Conservation (phyloP, 2,329 filamentous ascomycete genomes). For the Colletotrichum sojae region DNA sequence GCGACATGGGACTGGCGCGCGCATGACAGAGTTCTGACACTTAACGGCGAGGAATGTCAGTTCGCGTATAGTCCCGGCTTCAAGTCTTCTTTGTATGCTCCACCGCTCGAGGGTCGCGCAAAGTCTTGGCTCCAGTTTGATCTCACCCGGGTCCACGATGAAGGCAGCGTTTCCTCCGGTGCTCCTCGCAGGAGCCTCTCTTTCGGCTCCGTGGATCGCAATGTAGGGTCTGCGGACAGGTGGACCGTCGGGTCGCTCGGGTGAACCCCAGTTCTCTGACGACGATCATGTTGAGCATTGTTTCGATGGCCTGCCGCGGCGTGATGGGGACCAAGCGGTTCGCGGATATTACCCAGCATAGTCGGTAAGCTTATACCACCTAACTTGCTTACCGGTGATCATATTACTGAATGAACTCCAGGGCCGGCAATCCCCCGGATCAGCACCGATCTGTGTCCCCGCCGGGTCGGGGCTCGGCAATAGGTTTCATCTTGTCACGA, state of each 20-base stretch:
- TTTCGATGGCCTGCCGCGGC: constrained; percentile 13
- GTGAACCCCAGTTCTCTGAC: not conserved
- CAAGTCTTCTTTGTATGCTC: not conserved
- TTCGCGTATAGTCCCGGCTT: not conserved
- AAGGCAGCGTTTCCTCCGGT: not conserved
- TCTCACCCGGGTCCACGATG: not conserved
- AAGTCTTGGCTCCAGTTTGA: not conserved
- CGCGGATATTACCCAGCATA: not conserved
- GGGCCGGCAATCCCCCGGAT: not conserved
- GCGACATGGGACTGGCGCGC: constrained; percentile 6
- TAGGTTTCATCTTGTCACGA: not conserved
- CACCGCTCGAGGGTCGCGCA: no score
- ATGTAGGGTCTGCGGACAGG: not conserved
- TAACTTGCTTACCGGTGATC: no score
- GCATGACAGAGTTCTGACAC: constrained; percentile 22
- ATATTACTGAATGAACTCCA: not conserved
- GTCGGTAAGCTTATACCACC: not conserved
- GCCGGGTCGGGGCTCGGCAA: not conserved
- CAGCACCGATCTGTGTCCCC: not conserved
- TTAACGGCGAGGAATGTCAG: constrained; percentile 1
- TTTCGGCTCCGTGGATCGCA: not conserved
- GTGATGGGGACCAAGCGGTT: not conserved
- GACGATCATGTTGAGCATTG: constrained; percentile 14
- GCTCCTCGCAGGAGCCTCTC: not conserved
- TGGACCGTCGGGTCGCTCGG: not conserved